These are phyloP conservation scores for Calonectria fujianensis DNA, from an alignment of 2,329 filamentous ascomycete genomes.

Conservation along the genomic window DNA sequence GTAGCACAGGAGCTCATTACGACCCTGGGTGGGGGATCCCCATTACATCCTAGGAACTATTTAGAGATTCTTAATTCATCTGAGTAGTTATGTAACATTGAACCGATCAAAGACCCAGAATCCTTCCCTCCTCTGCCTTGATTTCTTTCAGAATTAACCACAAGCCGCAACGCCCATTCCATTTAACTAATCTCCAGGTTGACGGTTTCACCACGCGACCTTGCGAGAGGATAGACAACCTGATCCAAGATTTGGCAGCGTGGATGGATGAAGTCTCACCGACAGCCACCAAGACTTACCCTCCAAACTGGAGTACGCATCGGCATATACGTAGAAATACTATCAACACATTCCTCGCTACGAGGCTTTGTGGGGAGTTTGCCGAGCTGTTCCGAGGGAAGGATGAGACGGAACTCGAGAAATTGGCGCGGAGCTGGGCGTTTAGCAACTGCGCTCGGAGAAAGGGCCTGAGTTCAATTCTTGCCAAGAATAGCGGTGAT, in stretches of 20 bases:
- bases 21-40: too few species aligned
- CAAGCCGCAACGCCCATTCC: too few species aligned
- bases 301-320: not conserved
- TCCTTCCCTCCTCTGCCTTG: too few species aligned
- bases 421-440: not conserved
- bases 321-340: not conserved
- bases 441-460: not conserved
- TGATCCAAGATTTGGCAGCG: not conserved
- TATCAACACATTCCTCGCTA: not conserved
- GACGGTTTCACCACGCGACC: not conserved
- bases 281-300: not conserved
- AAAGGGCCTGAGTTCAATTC: not conserved
- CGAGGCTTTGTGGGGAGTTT: not conserved
- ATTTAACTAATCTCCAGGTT: not conserved
- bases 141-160: too few species aligned
- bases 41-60: too few species aligned
- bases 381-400: not conserved
- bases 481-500: not conserved
- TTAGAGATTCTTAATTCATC: too few species aligned
- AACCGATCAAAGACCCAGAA: too few species aligned
- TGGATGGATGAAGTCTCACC: not conserved
- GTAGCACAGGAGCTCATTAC: not conserved
- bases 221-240: not conserved
- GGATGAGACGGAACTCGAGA: not conserved
- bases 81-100: too few species aligned